Conservation (phyloP, 768 basidiomycete species). For the Termitomyces sp. region DNA sequence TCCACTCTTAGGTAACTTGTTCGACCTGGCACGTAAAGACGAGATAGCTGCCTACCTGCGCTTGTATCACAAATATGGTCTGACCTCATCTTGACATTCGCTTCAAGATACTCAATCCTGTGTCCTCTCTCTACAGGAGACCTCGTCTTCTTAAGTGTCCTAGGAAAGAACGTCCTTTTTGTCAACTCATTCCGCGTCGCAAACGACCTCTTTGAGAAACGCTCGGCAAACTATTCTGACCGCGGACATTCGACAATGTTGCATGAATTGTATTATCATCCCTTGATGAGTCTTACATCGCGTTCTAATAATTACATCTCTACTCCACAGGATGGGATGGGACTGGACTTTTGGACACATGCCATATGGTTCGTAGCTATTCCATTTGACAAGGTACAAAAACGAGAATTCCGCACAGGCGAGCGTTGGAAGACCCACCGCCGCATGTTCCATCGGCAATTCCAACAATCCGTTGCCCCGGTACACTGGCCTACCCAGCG, state of each 20-base stretch:
- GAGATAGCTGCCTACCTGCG: conserved; percentile 34
- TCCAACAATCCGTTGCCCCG: conserved; percentile 35
- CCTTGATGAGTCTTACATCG: not conserved
- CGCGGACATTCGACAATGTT: conserved; percentile 43
- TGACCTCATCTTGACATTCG: not conserved
- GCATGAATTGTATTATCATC: conserved; percentile 35
- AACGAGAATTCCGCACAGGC: conserved; percentile 23
- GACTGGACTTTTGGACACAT: conserved; percentile 53
- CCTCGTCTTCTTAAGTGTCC: conserved; percentile 44
- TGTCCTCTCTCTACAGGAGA: conserved; percentile 33
- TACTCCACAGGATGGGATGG: conserved; percentile 26
- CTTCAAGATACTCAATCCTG: not conserved
- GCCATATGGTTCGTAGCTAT: conserved; percentile 34
- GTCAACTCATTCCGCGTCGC: conserved; percentile 36
- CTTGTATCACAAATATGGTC: conserved; percentile 38
- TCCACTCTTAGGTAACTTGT: conserved; percentile 50
- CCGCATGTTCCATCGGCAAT: conserved; percentile 46
- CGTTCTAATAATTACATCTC: not conserved
- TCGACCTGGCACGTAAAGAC: conserved; percentile 35
- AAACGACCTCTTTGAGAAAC: conserved; percentile 51
- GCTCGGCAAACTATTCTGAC: conserved; percentile 52
- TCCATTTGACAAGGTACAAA: not conserved
- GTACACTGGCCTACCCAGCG: conserved; percentile 39
- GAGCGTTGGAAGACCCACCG: conserved; percentile 48
- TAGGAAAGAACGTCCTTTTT: conserved; percentile 44